Conservation (phyloP, 345 rosid species). For the Boechera retrofracta region DNA sequence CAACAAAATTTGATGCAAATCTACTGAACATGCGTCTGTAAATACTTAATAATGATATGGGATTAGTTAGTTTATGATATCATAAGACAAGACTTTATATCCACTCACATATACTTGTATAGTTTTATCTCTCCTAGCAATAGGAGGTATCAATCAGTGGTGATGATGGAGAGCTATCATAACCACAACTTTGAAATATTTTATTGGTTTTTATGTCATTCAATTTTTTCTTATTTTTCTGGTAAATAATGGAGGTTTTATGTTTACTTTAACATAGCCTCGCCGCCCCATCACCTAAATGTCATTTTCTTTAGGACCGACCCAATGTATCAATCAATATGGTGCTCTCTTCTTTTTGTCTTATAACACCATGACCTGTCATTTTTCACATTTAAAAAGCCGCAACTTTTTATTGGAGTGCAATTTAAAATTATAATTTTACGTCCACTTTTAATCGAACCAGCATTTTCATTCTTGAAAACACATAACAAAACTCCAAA, state of each 20-base stretch:
- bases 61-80: constrained; percentile 28
- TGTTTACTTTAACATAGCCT: constrained; percentile 42
- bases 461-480: not conserved
- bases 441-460: constrained; percentile 1
- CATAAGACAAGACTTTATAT: constrained; percentile 32
- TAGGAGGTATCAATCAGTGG: constrained; percentile 33
- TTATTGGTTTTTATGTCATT: not conserved
- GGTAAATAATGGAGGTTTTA: constrained; percentile 33
- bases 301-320: constrained; percentile 47
- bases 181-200: constrained; percentile 40
- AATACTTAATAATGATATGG: not conserved
- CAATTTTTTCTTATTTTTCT: constrained; percentile 6
- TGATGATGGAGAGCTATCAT: constrained; percentile 30
- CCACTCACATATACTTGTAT: constrained; percentile 34
- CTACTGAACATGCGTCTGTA: constrained; percentile 21
- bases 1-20: constrained; percentile 22
- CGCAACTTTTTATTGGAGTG: not conserved
- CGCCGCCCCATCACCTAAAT: constrained; percentile 54
- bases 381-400: not conserved
- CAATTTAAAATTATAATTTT: not conserved
- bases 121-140: constrained; percentile 5
- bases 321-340: constrained; percentile 8
- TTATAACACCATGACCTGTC: constrained; percentile 18
- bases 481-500: constrained; percentile 12
- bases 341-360: constrained; percentile 34